Conservation (phyloP, 441 rosid genomes). For the Syzygium malaccense region DNA sequence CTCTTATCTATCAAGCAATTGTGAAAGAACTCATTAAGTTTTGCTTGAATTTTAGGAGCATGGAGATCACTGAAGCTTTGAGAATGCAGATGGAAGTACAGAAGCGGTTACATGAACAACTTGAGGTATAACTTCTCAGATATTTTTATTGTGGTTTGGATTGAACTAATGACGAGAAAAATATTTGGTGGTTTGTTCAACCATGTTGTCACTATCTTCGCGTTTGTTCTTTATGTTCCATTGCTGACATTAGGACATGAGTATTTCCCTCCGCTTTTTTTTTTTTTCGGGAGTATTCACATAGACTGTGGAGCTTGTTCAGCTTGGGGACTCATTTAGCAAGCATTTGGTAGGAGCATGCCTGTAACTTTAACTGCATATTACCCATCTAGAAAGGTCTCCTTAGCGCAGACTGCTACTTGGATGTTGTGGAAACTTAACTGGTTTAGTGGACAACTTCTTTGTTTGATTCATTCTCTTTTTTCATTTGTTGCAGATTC, state of each 20-base stretch:
- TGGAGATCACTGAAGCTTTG: constrained; percentile 85
- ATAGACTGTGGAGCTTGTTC: background rate
- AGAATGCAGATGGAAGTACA: constrained; percentile 96
- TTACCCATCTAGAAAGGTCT: background rate
- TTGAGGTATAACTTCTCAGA: constrained; percentile 45
- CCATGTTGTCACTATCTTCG: background rate
- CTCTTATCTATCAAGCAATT: background rate
- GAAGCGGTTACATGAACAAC: constrained; percentile 89
- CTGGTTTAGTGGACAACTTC: background rate
- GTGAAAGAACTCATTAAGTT: background rate
- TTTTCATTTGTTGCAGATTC: constrained; percentile 45
- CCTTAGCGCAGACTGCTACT: background rate
- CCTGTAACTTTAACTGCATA: background rate
- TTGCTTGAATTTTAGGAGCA: constrained; percentile 39
- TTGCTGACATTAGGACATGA: background rate
- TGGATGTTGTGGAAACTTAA: background rate
- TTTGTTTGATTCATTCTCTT: background rate
- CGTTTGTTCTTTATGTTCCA: background rate
- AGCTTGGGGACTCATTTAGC: background rate
- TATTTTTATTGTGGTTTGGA: background rate
- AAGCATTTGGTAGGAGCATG: background rate
- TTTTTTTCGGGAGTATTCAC: background rate
- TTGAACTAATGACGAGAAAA: background rate
- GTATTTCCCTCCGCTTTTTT: background rate
- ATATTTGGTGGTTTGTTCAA: background rate